Conservation (phyloP, 2,329 filamentous ascomycete species). For the Fusarium zealandicum region DNA sequence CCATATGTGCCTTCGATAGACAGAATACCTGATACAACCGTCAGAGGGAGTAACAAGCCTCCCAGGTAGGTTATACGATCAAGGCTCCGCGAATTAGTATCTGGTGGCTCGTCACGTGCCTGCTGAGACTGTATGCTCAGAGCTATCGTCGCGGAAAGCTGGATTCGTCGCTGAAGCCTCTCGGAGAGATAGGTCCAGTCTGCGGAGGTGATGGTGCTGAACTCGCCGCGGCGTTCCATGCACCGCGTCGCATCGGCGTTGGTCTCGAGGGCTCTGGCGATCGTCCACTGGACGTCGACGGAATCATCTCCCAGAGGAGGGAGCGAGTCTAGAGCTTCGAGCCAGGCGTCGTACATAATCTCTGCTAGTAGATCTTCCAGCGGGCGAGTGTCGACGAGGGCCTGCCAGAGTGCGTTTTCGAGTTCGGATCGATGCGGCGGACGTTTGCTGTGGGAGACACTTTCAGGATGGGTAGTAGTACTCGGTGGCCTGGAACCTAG, state of each 20-base stretch:
- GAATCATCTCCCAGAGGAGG: conserved; percentile 22
- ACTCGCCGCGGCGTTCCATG: conserved; percentile 30
- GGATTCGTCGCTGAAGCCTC: conserved; percentile 35
- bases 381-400: conserved; percentile 20
- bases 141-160: conserved; percentile 26
- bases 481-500: conserved; percentile 8
- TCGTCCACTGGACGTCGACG: conserved; percentile 29
- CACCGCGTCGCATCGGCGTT: conserved; percentile 36
- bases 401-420: conserved; percentile 32
- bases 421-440: conserved; percentile 21
- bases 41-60: conserved; percentile 56
- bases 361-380: conserved; percentile 36
- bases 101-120: conserved; percentile 21
- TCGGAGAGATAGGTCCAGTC: conserved; percentile 37
- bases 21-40: conserved; percentile 56
- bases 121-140: conserved; percentile 9
- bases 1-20: conserved; percentile 56
- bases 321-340: conserved; percentile 33
- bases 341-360: conserved; percentile 40
- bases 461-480: not conserved
- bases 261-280: conserved; percentile 36
- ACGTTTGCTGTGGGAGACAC: not conserved
- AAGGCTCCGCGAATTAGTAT: conserved; percentile 51
- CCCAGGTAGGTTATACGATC: conserved; percentile 59
- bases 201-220: conserved; percentile 16